Base-by-base conservation (phyloP, 176 grass and related monocot species). In the Saccharum spontaneum region DNA sequence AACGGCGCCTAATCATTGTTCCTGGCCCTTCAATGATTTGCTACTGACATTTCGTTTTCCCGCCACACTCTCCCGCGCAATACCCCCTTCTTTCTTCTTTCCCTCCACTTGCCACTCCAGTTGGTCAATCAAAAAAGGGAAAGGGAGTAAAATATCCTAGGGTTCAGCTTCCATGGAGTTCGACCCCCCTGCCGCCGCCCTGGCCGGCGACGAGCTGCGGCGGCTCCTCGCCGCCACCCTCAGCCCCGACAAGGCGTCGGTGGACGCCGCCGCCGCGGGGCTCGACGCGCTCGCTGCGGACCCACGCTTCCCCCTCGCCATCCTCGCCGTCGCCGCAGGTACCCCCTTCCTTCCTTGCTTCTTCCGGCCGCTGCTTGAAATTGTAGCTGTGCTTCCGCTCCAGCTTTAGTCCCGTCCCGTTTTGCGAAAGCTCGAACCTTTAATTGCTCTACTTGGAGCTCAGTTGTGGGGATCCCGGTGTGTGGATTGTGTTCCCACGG, bases 241-340 rank as follows among this genome's bases (percentile, higher is more conserved):
- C 57, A 97, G 92, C 88, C 46, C 78, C n/a, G 84, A 91, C 52
- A 97, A 91, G 17, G 78, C 90, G 46, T n/a, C 82, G 17, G 80
- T 93, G 36, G 88, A 89, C 26, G 77, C 87, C 10, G 87, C 92
- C 41, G 88, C 87, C 37, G 90, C 86, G 6, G 88, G 41, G 7
- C 90, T 97, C 50, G 71, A 77, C 44, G 76, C 38, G 65, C 70
- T 89, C 65, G 86, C 92, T 18, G 24, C 82, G 15, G 82, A 87
- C 66, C 82, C 88, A 33, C 40, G 63, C 34, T 97, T 94, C 84
- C 87, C 95, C 59, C 62, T 93, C 82, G 43, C 92, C 73, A 91
- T 97, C 86, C 92, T 94, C 55, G 90, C 81, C 78, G n/a, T 97
- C 64, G 86, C 92, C 45, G 77, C 92, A 91, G 95, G 95, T 94